Percentiles rank a stretch among this genome's conserved stretches.
Conservation (phyloP, 768 basidiomycete species). For the Dioszegia aurantiaca region DNA sequence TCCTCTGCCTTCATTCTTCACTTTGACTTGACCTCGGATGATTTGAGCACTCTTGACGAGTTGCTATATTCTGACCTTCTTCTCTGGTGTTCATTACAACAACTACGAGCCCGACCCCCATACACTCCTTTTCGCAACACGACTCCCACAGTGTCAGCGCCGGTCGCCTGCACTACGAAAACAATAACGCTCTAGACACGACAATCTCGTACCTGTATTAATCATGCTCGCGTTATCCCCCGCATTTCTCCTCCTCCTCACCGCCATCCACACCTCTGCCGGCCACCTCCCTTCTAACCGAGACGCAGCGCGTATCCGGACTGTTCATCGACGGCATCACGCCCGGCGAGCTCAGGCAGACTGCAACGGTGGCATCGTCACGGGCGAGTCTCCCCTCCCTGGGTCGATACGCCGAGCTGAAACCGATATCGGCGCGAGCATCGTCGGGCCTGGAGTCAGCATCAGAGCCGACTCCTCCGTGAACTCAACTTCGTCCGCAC, state of each 20-base stretch:
- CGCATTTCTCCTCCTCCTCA: constrained; percentile 1
- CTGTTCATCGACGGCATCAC: constrained; percentile 14
- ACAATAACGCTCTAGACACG: neutral
- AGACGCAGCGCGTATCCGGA: constrained; percentile 7
- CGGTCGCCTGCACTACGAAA: neutral
- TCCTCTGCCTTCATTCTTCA: too few relatives aligned
- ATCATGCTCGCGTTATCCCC: neutral
- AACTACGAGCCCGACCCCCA: too few relatives aligned
- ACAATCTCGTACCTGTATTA: neutral
- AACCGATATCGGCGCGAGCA: neutral
- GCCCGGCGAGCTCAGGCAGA: constrained; percentile 1
- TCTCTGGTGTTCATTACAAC: neutral
- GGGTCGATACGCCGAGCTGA: neutral
- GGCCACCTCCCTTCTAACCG: constrained; percentile 4
- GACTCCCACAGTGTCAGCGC: too few relatives aligned
- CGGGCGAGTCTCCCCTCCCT: neutral
- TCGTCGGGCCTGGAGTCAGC: too few relatives aligned
- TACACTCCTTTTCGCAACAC: too few relatives aligned
- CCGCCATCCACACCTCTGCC: neutral
- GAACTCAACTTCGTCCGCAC: too few relatives aligned
- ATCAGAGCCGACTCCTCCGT: too few relatives aligned
- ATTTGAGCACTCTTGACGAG: constrained; percentile 7
- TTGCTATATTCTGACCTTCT: neutral
- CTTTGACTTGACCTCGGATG: too few relatives aligned
- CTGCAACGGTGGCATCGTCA: neutral